Conservation (phyloP, 2,329 filamentous ascomycete genomes). For the Fusarium sublunatum region DNA sequence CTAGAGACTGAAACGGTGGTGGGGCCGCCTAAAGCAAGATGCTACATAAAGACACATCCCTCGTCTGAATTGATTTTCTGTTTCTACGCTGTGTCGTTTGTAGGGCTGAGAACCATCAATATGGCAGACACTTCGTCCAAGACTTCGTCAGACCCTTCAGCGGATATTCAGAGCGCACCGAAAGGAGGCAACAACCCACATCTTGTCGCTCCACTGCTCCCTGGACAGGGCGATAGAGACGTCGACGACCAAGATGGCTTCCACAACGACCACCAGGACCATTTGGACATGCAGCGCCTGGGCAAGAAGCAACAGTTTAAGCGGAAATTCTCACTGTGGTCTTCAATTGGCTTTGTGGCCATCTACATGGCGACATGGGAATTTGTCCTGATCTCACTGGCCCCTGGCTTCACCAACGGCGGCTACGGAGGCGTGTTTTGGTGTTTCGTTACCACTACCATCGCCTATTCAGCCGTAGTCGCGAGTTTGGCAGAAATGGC, state of each 20-base stretch:
- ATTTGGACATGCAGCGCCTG: conserved; percentile 28
- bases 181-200: background rate
- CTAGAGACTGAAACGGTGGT: background rate
- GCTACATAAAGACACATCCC: background rate
- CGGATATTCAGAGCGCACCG: background rate
- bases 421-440: conserved; percentile 31
- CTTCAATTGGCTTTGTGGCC: conserved; percentile 29
- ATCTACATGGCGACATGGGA: conserved; percentile 37
- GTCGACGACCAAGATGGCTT: conserved; percentile 26
- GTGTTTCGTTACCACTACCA: conserved; percentile 24
- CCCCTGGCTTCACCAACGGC: conserved; percentile 24
- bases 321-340: conserved; percentile 24
- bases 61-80: background rate
- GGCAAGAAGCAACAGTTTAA: conserved; percentile 34
- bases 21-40: background rate
- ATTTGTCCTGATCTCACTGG: conserved; percentile 28
- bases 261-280: conserved; percentile 24
- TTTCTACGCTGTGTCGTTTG: background rate
- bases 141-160: conserved; percentile 11
- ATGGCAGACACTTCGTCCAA: conserved; percentile 15
- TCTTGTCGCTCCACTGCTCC: conserved; percentile 1
- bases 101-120: background rate
- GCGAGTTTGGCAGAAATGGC: conserved; percentile 32
- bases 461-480: conserved; percentile 19
- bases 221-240: background rate